These are phyloP conservation scores for Colletotrichum higginsianum DNA, from an alignment of 2,329 filamentous ascomycete genomes.

Conservation along the genomic window DNA sequence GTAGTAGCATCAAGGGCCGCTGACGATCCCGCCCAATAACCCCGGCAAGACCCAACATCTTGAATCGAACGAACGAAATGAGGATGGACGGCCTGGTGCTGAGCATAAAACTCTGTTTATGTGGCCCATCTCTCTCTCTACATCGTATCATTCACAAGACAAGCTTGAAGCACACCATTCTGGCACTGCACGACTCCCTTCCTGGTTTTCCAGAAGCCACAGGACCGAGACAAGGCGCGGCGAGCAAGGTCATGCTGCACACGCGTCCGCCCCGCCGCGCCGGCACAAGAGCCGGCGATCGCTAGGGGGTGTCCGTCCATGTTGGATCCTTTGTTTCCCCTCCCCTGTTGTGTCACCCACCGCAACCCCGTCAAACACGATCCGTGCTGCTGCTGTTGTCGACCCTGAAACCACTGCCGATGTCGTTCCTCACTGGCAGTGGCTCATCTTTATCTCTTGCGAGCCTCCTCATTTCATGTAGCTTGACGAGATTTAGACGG, in stretches of 20 bases:
- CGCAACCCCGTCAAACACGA: neutral
- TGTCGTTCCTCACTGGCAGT: too few relatives aligned
- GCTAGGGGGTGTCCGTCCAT: slow-evolving; percentile 23
- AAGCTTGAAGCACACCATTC: neutral
- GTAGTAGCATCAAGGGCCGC: neutral
- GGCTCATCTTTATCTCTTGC: too few relatives aligned
- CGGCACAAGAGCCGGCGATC: slow-evolving; percentile 37
- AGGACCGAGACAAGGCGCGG: neutral
- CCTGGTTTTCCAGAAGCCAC: slow-evolving; percentile 13
- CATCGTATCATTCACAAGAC: slow-evolving; percentile 1
- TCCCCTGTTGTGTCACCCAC: neutral
- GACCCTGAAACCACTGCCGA: neutral
- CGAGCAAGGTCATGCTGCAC: slow-evolving; percentile 20
- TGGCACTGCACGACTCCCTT: neutral
- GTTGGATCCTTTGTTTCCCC: slow-evolving; percentile 23
- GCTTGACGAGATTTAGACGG: neutral
- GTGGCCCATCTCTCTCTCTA: neutral
- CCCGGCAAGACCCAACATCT: slow-evolving; percentile 5
- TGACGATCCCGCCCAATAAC: slow-evolving; percentile 15
- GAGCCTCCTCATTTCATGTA: too few relatives aligned
- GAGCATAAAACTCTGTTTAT: slow-evolving; percentile 24
- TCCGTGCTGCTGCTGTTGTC: neutral
- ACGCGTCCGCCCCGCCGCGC: slow-evolving; percentile 37
- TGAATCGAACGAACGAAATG: slow-evolving; percentile 33
- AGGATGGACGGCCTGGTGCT: slow-evolving; percentile 20